These are phyloP conservation scores for Fusarium irregulare DNA, from an alignment of 2,329 filamentous ascomycete species.

Conservation along the genomic window DNA sequence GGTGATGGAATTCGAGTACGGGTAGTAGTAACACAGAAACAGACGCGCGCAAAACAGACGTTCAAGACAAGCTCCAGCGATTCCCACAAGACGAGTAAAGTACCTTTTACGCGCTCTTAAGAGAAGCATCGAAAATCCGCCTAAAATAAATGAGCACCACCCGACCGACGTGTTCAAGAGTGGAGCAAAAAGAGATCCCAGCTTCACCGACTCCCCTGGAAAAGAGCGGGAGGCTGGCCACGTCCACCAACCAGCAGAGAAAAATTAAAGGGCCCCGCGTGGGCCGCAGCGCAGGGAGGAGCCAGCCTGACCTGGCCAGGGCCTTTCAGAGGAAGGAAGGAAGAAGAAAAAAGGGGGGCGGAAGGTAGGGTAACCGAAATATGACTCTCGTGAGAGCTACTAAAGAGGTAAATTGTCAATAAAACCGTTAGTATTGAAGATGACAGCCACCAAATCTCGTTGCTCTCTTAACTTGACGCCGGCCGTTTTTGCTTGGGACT, in stretches of 20 bases:
- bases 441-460: conserved; percentile 11
- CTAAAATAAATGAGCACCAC: conserved; percentile 34
- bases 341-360: conserved; percentile 6
- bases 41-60: conserved; percentile 16
- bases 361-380: neutral
- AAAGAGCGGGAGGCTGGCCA: conserved; percentile 27
- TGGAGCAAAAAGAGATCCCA: conserved; percentile 38
- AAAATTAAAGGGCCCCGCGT: conserved; percentile 39
- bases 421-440: neutral
- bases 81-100: conserved; percentile 30
- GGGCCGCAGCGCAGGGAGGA: conserved; percentile 31
- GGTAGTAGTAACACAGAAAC: conserved; percentile 2
- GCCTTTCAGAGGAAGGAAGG: neutral
- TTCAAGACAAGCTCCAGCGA: conserved; percentile 28
- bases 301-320: conserved; percentile 14
- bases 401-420: conserved; percentile 5
- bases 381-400: neutral
- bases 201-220: conserved; percentile 40
- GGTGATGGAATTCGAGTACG: conserved; percentile 9
- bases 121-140: conserved; percentile 25
- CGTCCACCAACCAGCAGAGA: conserved; percentile 34
- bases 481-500: conserved; percentile 5
- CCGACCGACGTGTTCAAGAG: conserved; percentile 33
- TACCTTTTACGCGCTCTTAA: conserved; percentile 30
- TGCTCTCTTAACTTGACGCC: conserved; percentile 2